Conservation (phyloP, 345 rosid genomes). For the Salix brachista region DNA sequence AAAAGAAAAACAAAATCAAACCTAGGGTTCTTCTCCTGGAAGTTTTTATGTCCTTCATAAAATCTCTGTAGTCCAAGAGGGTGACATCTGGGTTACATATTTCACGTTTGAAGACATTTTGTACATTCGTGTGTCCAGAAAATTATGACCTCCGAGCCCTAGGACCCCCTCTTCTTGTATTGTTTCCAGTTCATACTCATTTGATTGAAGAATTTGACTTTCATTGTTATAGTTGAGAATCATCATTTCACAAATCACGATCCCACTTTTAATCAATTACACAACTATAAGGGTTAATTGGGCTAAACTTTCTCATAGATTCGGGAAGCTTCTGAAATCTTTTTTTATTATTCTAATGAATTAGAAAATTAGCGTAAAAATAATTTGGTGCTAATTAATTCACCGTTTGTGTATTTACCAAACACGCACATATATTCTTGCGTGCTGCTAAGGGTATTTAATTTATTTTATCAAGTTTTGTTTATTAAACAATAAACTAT, state of each 20-base stretch:
- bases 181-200: slow-evolving; percentile 5
- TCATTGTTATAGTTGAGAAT: neutral
- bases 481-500: no score
- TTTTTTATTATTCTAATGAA: neutral
- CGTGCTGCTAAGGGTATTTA: no score
- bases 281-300: neutral
- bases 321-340: neutral
- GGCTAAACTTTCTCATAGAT: neutral
- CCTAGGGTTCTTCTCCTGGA: slow-evolving; percentile 15
- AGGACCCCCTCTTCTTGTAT: slow-evolving; percentile 20
- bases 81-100: slow-evolving; percentile 31
- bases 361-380: neutral
- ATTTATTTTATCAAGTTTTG: no score
- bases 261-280: neutral
- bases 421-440: no score
- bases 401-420: no score
- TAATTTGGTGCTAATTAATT: no score
- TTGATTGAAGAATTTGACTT: slow-evolving; percentile 6
- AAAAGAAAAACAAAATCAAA: neutral
- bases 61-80: slow-evolving; percentile 31
- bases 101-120: slow-evolving; percentile 30
- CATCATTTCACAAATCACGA: neutral
- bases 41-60: slow-evolving; percentile 19
- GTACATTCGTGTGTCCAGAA: slow-evolving; percentile 20
- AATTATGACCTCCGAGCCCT: slow-evolving; percentile 6